These are phyloP conservation scores for Larix sibirica DNA, from an alignment of 83 land plant species.

Conservation along the genomic window DNA sequence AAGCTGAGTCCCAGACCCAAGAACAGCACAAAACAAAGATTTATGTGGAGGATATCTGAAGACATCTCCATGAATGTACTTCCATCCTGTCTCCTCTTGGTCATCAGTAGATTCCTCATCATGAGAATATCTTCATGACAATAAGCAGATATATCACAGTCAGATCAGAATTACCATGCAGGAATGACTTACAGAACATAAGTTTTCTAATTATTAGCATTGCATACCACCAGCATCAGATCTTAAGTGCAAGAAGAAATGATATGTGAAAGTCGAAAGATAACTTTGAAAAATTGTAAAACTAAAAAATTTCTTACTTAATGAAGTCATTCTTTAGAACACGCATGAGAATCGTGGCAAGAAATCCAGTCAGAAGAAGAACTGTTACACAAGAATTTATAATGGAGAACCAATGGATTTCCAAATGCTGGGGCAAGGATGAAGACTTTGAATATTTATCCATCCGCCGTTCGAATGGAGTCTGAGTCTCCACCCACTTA, in stretches of 20 bases:
- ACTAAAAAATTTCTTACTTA: conserved; percentile 31
- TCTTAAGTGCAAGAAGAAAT: not conserved
- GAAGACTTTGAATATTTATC: conserved; percentile 69
- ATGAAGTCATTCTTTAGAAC: conserved; percentile 59
- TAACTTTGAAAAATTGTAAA: not conserved
- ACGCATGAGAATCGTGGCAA: conserved; percentile 57
- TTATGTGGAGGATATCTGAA: conserved; percentile 46
- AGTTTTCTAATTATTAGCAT: not conserved
- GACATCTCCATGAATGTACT: conserved; percentile 59
- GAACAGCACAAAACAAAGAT: conserved; percentile 43
- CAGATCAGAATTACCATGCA: not conserved
- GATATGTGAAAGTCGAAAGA: not conserved
- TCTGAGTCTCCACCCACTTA: conserved; percentile 60
- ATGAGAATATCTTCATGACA: conserved; percentile 32
- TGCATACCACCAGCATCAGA: not conserved
- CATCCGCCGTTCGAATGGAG: conserved; percentile 64
- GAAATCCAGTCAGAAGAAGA: conserved; percentile 61
- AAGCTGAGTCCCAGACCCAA: conserved; percentile 53
- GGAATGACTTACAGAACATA: not conserved
- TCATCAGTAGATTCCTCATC: conserved; percentile 59
- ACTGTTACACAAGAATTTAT: conserved; percentile 77
- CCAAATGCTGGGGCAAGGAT: conserved; percentile 66
- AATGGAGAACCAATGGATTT: conserved; percentile 82
- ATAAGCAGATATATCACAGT: not conserved
- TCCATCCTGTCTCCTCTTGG: conserved; percentile 61